A percentile compares a stretch with the other conserved stretches of the same genome.
phyloP scores from a whole-genome alignment of 345 rosid species.

The Hibiscus trionum region DNA sequence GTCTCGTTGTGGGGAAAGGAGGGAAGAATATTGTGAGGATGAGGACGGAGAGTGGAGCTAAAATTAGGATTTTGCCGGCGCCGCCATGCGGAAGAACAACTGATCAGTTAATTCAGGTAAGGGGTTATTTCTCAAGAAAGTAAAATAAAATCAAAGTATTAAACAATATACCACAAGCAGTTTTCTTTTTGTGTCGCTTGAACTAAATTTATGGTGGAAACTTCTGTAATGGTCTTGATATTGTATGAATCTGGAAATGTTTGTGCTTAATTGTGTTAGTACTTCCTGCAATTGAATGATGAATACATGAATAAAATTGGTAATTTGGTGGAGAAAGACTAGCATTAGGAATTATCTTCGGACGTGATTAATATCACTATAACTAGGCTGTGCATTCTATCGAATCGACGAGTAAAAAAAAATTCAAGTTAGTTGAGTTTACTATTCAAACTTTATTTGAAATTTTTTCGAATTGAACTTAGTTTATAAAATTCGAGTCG shows the following conservation, averaged over 20 bases:
- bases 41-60: constrained; percentile 44
- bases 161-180: not conserved
- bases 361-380: not conserved
- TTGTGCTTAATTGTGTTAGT: not conserved
- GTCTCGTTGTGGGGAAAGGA: constrained; percentile 39
- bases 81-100: constrained; percentile 38
- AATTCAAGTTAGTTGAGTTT: too few species aligned
- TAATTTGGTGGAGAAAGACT: not conserved
- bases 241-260: not conserved
- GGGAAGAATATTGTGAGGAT: constrained; percentile 41
- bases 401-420: too few species aligned
- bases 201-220: not conserved
- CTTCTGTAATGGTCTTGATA: not conserved
- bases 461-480: too few species aligned
- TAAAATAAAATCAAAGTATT: not conserved
- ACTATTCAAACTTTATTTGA: too few species aligned
- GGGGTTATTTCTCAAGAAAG: not conserved
- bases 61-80: constrained; percentile 45
- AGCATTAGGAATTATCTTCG: not conserved
- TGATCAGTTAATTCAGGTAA: constrained; percentile 60
- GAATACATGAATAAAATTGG: not conserved
- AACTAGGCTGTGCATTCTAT: too few species aligned
- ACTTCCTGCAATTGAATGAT: not conserved
- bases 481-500: too few species aligned
- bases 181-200: not conserved